phyloP scores from a whole-genome alignment of 768 basidiomycete genomes.

The Cubamyces lactineus region DNA sequence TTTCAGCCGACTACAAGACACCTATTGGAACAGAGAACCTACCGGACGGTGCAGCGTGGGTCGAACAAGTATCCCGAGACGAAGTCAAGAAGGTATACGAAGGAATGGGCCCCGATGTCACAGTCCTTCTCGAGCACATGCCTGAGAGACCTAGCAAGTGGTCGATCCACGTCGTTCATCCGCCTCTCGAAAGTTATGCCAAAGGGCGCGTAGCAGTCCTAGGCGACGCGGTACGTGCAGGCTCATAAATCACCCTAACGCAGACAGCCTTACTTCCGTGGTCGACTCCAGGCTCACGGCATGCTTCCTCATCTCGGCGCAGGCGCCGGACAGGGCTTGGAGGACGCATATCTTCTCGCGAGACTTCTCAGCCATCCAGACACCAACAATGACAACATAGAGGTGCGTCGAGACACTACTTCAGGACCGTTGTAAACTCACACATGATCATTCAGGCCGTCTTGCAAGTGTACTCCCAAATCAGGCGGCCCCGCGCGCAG shows the following conservation, averaged over 20 bases:
- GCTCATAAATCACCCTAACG: background rate
- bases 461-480: constrained; percentile 47
- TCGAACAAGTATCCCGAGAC: constrained; percentile 40
- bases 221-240: constrained; percentile 47
- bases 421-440: background rate
- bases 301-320: constrained; percentile 63
- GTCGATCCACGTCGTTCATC: constrained; percentile 53
- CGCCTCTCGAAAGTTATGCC: constrained; percentile 47
- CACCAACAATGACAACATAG: constrained; percentile 44
- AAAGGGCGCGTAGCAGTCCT: constrained; percentile 51
- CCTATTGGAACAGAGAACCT: constrained; percentile 23
- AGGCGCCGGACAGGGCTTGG: constrained; percentile 61
- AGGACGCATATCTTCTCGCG: constrained; percentile 53
- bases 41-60: constrained; percentile 39
- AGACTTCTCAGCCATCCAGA: constrained; percentile 49
- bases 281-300: constrained; percentile 45
- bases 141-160: constrained; percentile 51
- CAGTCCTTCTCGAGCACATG: constrained; percentile 45
- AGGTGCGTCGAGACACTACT: constrained; percentile 36
- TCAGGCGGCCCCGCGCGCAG: constrained; percentile 52
- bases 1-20: constrained; percentile 38
- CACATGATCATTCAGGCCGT: constrained; percentile 39
- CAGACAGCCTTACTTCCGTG: background rate
- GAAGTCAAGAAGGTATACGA: constrained; percentile 47
- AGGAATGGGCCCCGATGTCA: constrained; percentile 51